phyloP scores from a whole-genome alignment of 139 green algal species.

The Deuterostichococcus epilithicus region DNA sequence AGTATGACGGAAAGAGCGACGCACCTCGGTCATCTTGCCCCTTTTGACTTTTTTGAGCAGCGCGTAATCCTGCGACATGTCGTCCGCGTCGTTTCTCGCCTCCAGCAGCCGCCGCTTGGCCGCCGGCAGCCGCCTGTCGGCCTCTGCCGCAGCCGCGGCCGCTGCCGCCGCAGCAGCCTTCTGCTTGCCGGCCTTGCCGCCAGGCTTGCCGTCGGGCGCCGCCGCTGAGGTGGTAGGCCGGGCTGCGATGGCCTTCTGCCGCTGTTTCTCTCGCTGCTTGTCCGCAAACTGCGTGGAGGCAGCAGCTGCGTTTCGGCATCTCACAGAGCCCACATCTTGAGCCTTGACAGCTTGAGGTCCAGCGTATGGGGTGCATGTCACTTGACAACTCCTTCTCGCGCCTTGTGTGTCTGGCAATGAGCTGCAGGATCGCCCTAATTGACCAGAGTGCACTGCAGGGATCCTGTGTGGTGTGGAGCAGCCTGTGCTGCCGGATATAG shows the following conservation, averaged over 20 bases:
- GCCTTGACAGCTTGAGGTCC: no score
- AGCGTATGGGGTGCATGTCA: no score
- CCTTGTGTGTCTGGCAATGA: no score
- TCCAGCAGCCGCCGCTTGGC: slow-evolving; percentile 73
- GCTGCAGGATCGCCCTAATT: no score
- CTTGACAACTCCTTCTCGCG: no score
- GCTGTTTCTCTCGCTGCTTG: slow-evolving; percentile 82
- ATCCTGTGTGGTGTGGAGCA: no score
- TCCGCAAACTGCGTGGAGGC: slow-evolving; percentile 60
- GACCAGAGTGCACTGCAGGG: no score
- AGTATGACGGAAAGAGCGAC: neutral
- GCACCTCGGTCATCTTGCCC: slow-evolving; percentile 48
- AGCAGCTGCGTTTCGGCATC: no score
- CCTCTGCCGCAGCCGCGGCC: slow-evolving; percentile 7
- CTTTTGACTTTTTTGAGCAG: slow-evolving; percentile 73
- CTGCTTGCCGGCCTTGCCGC: neutral
- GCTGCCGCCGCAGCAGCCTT: no score
- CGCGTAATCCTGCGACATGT: slow-evolving; percentile 72
- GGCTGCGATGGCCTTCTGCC: slow-evolving; percentile 50
- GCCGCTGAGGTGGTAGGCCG: neutral
- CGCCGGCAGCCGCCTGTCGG: slow-evolving; percentile 47
- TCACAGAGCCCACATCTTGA: no score
- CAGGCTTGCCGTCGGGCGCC: neutral
- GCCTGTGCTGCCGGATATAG: no score
- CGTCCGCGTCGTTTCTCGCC: slow-evolving; percentile 56